A percentile compares a stretch with the other conserved stretches of the same genome.
Evolutionary conservation across 345 rosid genomes (phyloP).

Genomic region (Gossypium ekmanianum): DNA sequence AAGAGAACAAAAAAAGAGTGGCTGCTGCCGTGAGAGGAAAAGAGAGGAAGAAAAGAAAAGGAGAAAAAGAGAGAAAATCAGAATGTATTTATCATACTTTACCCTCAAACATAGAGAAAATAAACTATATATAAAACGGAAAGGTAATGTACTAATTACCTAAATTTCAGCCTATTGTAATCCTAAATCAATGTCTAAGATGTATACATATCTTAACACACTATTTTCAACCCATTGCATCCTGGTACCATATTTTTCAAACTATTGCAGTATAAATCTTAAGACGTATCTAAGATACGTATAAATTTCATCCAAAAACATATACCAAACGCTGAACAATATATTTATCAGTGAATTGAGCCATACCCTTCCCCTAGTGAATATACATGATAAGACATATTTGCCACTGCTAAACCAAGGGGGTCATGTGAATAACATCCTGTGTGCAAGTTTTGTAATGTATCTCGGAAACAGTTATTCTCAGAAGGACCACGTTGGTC

Average conservation of each 20-base stretch:
- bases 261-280: neutral
- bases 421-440: slow-evolving; percentile 43
- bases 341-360: slow-evolving; percentile 15
- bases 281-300: too few relatives aligned
- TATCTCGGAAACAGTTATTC: slow-evolving; percentile 36
- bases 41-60: too few relatives aligned
- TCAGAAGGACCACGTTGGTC: slow-evolving; percentile 38
- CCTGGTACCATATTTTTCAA: neutral
- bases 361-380: slow-evolving; percentile 90
- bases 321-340: neutral
- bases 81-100: too few relatives aligned
- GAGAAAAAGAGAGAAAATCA: too few relatives aligned
- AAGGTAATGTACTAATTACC: too few relatives aligned
- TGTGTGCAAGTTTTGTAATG: slow-evolving; percentile 34
- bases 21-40: too few relatives aligned
- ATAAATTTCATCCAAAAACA: neutral
- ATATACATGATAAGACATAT: slow-evolving; percentile 83
- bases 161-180: too few relatives aligned
- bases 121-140: too few relatives aligned
- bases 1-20: too few relatives aligned
- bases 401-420: slow-evolving; percentile 75
- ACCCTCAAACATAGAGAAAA: too few relatives aligned
- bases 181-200: too few relatives aligned
- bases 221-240: neutral
- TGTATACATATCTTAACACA: too few relatives aligned